Conservation (phyloP, 306 rosid species). For the Cicer yamashitae region DNA sequence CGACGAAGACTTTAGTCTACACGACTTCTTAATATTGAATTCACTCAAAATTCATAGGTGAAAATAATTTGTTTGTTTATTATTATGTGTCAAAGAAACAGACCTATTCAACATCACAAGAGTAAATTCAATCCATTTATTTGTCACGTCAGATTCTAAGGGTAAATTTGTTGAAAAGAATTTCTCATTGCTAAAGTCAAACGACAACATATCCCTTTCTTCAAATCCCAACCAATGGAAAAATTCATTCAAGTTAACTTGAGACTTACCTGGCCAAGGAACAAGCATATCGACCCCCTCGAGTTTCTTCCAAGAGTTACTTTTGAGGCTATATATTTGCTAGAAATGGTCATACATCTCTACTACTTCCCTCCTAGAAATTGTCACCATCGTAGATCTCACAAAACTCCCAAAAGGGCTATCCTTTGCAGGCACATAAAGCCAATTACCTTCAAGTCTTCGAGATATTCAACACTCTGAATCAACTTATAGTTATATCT, state of each 20-base stretch:
- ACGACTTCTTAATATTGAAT: background rate
- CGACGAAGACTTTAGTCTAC: background rate
- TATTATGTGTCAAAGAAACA: background rate
- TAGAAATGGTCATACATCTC: background rate
- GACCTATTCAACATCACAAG: background rate
- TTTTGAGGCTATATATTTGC: background rate
- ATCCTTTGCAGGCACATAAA: background rate
- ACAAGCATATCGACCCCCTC: background rate
- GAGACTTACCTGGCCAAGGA: background rate
- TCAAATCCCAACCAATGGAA: background rate
- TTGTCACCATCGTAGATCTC: background rate
- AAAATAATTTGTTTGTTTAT: background rate
- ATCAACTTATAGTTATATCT: background rate
- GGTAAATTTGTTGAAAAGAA: background rate
- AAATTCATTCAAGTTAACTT: background rate
- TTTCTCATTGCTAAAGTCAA: background rate
- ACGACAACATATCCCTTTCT: background rate
- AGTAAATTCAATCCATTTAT: background rate
- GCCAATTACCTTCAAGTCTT: background rate
- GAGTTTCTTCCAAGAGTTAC: background rate
- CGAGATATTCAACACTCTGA: background rate
- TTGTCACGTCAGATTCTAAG: background rate
- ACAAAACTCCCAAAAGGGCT: background rate
- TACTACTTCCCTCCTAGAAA: background rate
- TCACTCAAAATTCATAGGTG: slow-evolving; percentile 7